Evolutionary conservation across 2,329 filamentous ascomycete species (phyloP).

Genomic region (Tolypocladium sp.): DNA sequence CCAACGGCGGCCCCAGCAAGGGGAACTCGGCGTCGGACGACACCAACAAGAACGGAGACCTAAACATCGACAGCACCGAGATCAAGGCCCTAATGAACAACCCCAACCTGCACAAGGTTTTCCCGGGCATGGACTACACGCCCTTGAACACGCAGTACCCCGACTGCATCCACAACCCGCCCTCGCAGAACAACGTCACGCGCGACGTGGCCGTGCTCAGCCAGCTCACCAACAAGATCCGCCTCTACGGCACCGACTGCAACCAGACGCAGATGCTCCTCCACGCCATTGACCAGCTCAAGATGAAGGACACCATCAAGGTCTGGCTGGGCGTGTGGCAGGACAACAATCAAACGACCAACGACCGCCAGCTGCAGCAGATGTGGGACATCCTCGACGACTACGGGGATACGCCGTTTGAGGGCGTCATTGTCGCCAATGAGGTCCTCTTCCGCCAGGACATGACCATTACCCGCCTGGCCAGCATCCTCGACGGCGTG

Average conservation of each 20-base stretch:
- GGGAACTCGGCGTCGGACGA: slow-evolving; percentile 50
- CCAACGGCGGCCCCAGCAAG: slow-evolving; percentile 9
- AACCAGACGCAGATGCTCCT: slow-evolving; percentile 95
- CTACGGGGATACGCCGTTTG: slow-evolving; percentile 62
- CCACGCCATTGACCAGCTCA: slow-evolving; percentile 66
- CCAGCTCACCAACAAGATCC: slow-evolving; percentile 79
- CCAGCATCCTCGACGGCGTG: slow-evolving; percentile 56
- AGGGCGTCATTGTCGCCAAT: slow-evolving; percentile 74
- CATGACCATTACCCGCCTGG: slow-evolving; percentile 56
- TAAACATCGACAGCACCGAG: slow-evolving; percentile 64
- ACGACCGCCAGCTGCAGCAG: slow-evolving; percentile 68
- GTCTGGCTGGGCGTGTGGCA: slow-evolving; percentile 95
- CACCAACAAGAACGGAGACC: slow-evolving; percentile 53
- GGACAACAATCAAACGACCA: slow-evolving; percentile 74
- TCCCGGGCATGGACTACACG: slow-evolving; percentile 92
- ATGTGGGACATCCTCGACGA: slow-evolving; percentile 76
- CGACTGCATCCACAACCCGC: slow-evolving; percentile 64
- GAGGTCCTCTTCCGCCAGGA: slow-evolving; percentile 71
- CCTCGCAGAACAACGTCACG: slow-evolving; percentile 91
- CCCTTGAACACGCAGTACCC: slow-evolving; percentile 87
- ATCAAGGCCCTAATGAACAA: slow-evolving; percentile 80
- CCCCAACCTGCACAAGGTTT: slow-evolving; percentile 76
- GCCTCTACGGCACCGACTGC: slow-evolving; percentile 92
- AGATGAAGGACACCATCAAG: slow-evolving; percentile 65
- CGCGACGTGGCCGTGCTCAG: slow-evolving; percentile 83